These are phyloP conservation scores for Anthoceros angustus DNA, from an alignment of 225 moss, liverwort and hornwort genomes.

Conservation along the genomic window DNA sequence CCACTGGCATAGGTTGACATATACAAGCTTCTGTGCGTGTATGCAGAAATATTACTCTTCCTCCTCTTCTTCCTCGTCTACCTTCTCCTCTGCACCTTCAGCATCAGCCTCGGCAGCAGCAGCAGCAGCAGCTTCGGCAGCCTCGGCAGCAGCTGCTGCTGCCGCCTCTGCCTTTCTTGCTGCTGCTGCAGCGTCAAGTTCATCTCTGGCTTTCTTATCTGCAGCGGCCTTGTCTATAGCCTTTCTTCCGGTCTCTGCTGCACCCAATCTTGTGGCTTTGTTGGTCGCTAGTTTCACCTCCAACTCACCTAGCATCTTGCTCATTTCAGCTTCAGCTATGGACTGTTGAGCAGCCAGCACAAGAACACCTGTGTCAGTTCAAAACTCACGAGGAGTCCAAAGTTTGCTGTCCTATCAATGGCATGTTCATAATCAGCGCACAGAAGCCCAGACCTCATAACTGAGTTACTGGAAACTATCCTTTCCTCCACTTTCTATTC, in stretches of 20 bases:
- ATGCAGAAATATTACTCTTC: not conserved
- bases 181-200: not conserved
- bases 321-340: slow-evolving; percentile 2
- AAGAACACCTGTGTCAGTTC: too few species aligned
- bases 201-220: not conserved
- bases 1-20: too few species aligned
- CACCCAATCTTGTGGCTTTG: not conserved
- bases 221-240: not conserved
- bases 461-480: too few species aligned
- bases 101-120: not conserved
- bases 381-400: too few species aligned
- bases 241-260: not conserved
- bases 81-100: not conserved
- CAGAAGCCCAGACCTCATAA: too few species aligned
- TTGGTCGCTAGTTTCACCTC: not conserved
- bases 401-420: too few species aligned
- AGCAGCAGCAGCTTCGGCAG: not conserved
- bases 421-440: too few species aligned
- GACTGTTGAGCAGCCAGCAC: not conserved
- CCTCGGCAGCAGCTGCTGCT: not conserved
- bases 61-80: not conserved
- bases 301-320: not conserved
- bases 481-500: too few species aligned
- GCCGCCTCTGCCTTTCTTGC: not conserved
- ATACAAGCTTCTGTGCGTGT: too few species aligned